Evolutionary conservation across 305 asterid genomes (phyloP).

Genomic region (Andrographis paniculata): DNA sequence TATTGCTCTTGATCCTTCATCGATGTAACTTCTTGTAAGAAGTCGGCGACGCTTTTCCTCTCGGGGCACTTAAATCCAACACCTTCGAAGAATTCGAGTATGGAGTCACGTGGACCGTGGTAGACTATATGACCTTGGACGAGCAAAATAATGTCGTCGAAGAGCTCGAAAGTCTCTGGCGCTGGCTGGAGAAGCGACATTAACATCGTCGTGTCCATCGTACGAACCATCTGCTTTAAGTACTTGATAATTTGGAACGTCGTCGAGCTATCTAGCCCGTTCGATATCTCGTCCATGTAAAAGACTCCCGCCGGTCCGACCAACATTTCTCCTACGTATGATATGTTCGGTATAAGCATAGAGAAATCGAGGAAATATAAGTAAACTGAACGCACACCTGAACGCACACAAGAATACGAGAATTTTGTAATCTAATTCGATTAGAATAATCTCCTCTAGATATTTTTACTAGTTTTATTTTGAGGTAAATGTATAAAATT

Average conservation of each 20-base stretch:
- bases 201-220: slow-evolving; percentile 33
- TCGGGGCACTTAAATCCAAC: slow-evolving; percentile 41
- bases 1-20: slow-evolving; percentile 40
- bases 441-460: no score
- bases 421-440: no score
- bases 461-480: no score
- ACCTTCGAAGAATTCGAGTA: slow-evolving; percentile 34
- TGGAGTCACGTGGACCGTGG: slow-evolving; percentile 40
- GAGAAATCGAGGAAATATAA: no score
- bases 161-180: slow-evolving; percentile 44
- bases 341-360: no score
- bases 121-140: slow-evolving; percentile 41
- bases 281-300: slow-evolving; percentile 45
- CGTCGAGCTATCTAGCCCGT: slow-evolving; percentile 44
- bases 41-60: slow-evolving; percentile 41
- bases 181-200: slow-evolving; percentile 50
- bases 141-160: slow-evolving; percentile 42
- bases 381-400: no score
- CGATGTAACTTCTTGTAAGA: slow-evolving; percentile 41
- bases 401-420: no score
- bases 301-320: slow-evolving; percentile 44
- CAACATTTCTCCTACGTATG: slow-evolving; percentile 41
- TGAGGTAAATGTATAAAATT: no score
- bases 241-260: slow-evolving; percentile 34
- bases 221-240: slow-evolving; percentile 36